phyloP scores from a whole-genome alignment of 2,329 filamentous ascomycete species.

The Fusarium floridanum region DNA sequence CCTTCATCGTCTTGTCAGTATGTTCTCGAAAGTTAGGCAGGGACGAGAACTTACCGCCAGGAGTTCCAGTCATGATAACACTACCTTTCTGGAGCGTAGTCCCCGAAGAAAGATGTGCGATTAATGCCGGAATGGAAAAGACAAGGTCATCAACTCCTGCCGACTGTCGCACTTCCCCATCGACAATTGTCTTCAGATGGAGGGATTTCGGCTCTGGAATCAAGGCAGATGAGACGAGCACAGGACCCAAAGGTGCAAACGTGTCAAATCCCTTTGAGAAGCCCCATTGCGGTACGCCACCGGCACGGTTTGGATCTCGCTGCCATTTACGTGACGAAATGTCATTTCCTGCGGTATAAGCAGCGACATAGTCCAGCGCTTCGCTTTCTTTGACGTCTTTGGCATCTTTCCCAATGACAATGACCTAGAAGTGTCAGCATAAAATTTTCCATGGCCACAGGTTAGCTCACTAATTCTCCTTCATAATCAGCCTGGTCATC shows the following conservation, averaged over 20 bases:
- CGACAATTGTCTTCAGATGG: slow-evolving; percentile 59
- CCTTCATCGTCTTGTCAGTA: slow-evolving; percentile 20
- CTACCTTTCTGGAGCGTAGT: slow-evolving; percentile 59
- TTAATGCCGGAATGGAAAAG: slow-evolving; percentile 56
- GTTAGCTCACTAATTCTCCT: slow-evolving; percentile 52
- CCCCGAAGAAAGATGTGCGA: slow-evolving; percentile 55
- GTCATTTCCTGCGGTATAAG: slow-evolving; percentile 68
- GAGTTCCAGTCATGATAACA: slow-evolving; percentile 62
- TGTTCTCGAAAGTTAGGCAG: not conserved
- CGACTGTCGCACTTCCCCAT: slow-evolving; percentile 62
- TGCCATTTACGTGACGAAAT: slow-evolving; percentile 66
- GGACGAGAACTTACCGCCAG: slow-evolving; percentile 43
- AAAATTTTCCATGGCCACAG: fast-evolving
- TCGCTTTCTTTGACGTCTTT: slow-evolving; percentile 60
- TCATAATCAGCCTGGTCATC: slow-evolving; percentile 64
- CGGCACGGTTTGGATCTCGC: slow-evolving; percentile 61
- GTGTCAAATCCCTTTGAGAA: slow-evolving; percentile 71
- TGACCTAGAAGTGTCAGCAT: fast-evolving
- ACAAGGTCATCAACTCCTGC: slow-evolving; percentile 57
- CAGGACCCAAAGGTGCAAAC: slow-evolving; percentile 65
- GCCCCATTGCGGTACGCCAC: slow-evolving; percentile 67
- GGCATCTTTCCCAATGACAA: slow-evolving; percentile 64
- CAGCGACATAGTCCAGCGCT: slow-evolving; percentile 64
- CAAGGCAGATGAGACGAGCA: slow-evolving; percentile 57
- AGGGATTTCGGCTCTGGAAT: slow-evolving; percentile 59